A percentile compares a stretch with the other conserved stretches of the same genome.
phyloP scores from a whole-genome alignment of 148 eudicot genomes.

The Vaccinium macrocarpon region DNA sequence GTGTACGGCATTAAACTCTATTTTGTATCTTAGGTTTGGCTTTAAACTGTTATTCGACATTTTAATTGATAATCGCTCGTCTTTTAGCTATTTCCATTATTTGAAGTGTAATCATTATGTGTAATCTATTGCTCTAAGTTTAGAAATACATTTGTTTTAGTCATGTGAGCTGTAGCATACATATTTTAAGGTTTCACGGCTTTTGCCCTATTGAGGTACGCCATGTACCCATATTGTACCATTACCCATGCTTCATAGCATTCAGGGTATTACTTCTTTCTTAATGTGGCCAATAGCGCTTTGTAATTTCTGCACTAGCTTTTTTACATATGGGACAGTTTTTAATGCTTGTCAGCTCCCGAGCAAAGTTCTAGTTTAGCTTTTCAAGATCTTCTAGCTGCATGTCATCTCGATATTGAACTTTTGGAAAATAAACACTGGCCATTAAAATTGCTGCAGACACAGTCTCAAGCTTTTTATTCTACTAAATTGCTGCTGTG shows the following conservation, averaged over 20 bases:
- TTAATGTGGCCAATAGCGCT: not conserved
- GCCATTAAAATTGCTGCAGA: not conserved
- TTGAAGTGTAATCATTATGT: not conserved
- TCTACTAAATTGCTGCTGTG: not conserved
- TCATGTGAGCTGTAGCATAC: not conserved
- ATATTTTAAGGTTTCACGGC: not conserved
- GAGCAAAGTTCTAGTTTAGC: not conserved
- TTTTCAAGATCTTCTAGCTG: not conserved
- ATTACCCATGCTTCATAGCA: not conserved
- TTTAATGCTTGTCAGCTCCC: not conserved
- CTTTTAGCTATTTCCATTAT: not conserved
- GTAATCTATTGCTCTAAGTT: not conserved
- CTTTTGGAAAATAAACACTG: not conserved
- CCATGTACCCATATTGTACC: not conserved
- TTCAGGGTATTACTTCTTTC: not conserved
- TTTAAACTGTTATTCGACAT: not conserved
- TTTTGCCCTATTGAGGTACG: not conserved
- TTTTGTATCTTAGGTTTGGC: not conserved
- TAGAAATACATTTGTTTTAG: not conserved
- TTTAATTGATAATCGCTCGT: not conserved
- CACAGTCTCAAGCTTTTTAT: not conserved
- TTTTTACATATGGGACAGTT: not conserved
- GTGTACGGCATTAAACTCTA: not conserved
- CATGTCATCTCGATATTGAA: not conserved
- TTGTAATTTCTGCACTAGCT: not conserved